Conservation (phyloP, 169 alveolate genomes). For the Sarcocystis neurona region DNA sequence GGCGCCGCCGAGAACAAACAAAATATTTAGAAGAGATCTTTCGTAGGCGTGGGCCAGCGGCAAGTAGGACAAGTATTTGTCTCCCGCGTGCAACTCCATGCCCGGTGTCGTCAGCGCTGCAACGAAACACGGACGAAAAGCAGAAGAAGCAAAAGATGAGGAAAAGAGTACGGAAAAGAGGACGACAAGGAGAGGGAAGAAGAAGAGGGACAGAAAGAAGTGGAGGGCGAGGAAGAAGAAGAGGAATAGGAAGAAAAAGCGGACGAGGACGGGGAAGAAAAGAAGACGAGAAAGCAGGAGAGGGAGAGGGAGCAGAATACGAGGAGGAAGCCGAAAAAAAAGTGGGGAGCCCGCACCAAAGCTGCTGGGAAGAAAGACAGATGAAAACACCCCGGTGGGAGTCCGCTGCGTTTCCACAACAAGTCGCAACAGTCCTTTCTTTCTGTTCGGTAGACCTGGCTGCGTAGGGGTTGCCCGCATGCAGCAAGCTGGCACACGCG, state of each 20-base stretch:
- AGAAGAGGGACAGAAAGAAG: background rate
- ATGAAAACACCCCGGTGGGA: no score
- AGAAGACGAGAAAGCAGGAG: background rate
- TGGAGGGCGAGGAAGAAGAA: no score
- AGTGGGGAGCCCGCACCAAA: background rate
- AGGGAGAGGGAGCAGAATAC: background rate
- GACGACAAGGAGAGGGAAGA: background rate
- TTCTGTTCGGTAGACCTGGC: no score
- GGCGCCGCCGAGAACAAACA: slow-evolving; percentile 66
- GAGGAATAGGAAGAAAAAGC: background rate
- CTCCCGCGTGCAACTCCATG: slow-evolving; percentile 67
- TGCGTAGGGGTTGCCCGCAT: no score
- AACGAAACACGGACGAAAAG: background rate
- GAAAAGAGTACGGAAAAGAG: no score
- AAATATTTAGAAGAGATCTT: slow-evolving; percentile 78
- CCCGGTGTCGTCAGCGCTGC: slow-evolving; percentile 44
- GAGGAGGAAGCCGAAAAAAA: background rate
- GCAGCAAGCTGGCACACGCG: no score
- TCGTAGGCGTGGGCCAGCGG: slow-evolving; percentile 97
- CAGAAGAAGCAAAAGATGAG: background rate
- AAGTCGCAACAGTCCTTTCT: no score
- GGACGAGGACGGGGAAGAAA: background rate
- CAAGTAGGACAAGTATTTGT: slow-evolving; percentile 89
- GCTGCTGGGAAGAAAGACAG: background rate
- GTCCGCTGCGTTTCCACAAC: no score